These are phyloP conservation scores for Globisporangium nodosum DNA, from an alignment of 352 stramenopile species.

Conservation along the genomic window DNA sequence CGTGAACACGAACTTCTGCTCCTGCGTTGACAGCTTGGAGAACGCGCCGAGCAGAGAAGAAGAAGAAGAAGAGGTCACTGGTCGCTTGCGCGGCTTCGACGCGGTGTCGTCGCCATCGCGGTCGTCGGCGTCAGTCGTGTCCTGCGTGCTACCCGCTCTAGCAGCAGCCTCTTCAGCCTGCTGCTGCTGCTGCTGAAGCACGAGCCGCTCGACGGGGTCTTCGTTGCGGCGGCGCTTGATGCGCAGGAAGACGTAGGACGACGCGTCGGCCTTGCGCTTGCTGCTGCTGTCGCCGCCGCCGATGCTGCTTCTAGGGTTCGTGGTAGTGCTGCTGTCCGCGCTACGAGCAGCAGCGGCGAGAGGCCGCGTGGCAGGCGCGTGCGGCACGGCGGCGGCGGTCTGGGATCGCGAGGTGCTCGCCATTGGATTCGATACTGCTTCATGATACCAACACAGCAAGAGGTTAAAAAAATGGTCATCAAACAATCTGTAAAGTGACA, in stretches of 20 bases:
- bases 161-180: constrained; percentile 6
- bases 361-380: constrained; percentile 4
- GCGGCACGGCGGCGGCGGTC: constrained; percentile 5
- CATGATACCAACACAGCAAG: neutral
- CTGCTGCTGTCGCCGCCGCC: constrained; percentile 3
- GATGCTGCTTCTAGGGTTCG: neutral
- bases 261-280: constrained; percentile 15
- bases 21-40: constrained; percentile 56
- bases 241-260: constrained; percentile 63
- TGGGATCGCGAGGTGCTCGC: neutral
- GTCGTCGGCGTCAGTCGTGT: neutral
- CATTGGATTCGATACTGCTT: neutral
- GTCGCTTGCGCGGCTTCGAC: neutral
- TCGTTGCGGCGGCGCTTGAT: constrained; percentile 84
- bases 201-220: constrained; percentile 56
- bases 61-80: neutral
- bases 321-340: neutral
- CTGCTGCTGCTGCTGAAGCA: constrained; percentile 50
- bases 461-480: neutral
- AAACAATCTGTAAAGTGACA: too few species aligned
- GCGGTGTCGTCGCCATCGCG: neutral
- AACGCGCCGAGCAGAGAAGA: constrained; percentile 43
- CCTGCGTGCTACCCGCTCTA: neutral
- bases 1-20: constrained; percentile 75
- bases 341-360: neutral